phyloP scores from a whole-genome alignment of 2,329 filamentous ascomycete species.

The Pezicula carpinea region DNA sequence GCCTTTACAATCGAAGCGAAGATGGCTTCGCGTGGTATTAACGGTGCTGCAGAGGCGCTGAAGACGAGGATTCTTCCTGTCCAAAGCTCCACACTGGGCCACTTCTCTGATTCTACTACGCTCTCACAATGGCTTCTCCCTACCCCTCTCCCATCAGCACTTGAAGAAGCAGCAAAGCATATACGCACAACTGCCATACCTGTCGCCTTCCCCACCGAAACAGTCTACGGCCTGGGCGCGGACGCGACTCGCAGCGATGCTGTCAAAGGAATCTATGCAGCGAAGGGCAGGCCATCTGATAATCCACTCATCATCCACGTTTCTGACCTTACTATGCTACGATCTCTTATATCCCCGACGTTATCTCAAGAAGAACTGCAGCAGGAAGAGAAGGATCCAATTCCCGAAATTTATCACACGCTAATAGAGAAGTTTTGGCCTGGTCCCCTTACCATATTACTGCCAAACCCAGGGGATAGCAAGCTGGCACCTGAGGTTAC shows the following conservation, averaged over 20 bases:
- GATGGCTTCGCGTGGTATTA: constrained; percentile 17
- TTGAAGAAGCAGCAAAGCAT: constrained; percentile 23
- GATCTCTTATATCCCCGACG: constrained; percentile 14
- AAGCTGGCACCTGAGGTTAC: constrained; percentile 87
- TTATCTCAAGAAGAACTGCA: background rate
- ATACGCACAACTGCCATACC: constrained; percentile 41
- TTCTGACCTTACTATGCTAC: constrained; percentile 55
- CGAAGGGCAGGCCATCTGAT: constrained; percentile 86
- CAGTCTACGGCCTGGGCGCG: constrained; percentile 94
- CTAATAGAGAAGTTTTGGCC: constrained; percentile 89
- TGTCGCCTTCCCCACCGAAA: constrained; percentile 95
- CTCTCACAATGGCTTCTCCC: constrained; percentile 25
- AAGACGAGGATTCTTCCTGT: constrained; percentile 23
- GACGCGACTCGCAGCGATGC: constrained; percentile 83
- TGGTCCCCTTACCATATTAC: constrained; percentile 84
- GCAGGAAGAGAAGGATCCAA: constrained; percentile 11
- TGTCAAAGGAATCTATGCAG: constrained; percentile 86
- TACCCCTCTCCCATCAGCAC: constrained; percentile 9
- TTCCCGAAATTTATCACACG: constrained; percentile 54
- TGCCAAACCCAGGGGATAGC: constrained; percentile 68
- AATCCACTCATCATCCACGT: constrained; percentile 96
- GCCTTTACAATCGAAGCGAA: background rate
- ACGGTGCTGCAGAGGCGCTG: constrained; percentile 6
- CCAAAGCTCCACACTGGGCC: constrained; percentile 13
- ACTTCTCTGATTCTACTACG: constrained; percentile 18